Evolutionary conservation across 176 grass and related monocot species (phyloP), one percentile per base, ranked within the genome.

Genomic region (Carex cristatella): DNA sequence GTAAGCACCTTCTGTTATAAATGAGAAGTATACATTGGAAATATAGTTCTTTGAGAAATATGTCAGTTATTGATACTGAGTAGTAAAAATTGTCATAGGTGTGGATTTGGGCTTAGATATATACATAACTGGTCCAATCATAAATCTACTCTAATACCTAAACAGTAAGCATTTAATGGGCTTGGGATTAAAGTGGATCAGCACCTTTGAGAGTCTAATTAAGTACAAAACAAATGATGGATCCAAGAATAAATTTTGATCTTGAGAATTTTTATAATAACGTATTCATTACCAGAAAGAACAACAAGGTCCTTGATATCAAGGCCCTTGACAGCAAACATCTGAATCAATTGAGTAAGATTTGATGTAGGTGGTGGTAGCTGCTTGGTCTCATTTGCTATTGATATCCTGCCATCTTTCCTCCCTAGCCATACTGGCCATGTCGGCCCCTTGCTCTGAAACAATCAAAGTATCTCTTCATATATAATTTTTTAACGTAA

Each of bases 351-450:
- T 28, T 61, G 83, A 1, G 91, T 91, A 79, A 93, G 80, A 71
- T 93, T 93, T 61, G 91, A 86, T 13, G 81, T 84, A 11, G 89
- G 89, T 4, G 94, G 91, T 2, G 94, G 94, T 0, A 96, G 85
- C 42, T 96, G 46, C 79, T 18, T 75, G 46, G 83, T 73, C 87
- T 93, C 31, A 72, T 86, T 88, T 59, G 94, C 86, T 7, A 82
- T 16, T 75, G 94, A 95, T 0, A 76, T 33, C 1, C 83, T 68
- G 53, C 91, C 91, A 56, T 95, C 94, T 61, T 81, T 86, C 28
- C 94, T 75, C 16, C 94, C 94, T 0, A 92, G 83, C 7, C 79
- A 59, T 2, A 95, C 94, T 1, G 90, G 81, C 93, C 93, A 94
- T 1, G 32, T 81, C 5, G 93, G 93, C 0, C 93, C 93, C 8